Conservation (phyloP, 139 green algal species). For the Ettlia oleoabundans region DNA sequence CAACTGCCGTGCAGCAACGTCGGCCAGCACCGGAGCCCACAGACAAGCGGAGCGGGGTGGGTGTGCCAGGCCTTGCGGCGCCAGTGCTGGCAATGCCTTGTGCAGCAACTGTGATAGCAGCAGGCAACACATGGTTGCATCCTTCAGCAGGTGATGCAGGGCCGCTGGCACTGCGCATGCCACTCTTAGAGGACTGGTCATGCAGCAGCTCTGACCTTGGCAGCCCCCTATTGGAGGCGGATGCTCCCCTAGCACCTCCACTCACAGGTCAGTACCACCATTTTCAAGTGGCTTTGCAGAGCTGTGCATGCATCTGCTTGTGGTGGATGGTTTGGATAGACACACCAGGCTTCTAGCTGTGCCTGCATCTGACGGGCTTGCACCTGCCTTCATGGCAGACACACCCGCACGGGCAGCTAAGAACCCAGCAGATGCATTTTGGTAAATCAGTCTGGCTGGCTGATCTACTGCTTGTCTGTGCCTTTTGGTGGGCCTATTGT, state of each 20-base stretch:
- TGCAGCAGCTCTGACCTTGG: constrained; percentile 12
- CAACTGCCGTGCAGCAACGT: constrained; percentile 11
- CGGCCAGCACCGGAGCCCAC: background rate
- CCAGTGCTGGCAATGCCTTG: too few species aligned
- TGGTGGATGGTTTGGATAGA: background rate
- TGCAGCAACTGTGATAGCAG: too few species aligned
- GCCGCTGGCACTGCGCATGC: background rate
- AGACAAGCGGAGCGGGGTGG: background rate
- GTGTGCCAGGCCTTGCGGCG: background rate
- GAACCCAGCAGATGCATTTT: too few species aligned
- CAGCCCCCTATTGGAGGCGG: background rate
- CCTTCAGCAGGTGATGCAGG: background rate
- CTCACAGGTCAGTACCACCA: constrained; percentile 29
- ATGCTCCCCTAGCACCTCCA: background rate
- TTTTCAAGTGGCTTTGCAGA: background rate
- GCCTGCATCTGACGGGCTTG: too few species aligned
- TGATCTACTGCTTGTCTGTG: background rate
- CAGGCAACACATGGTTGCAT: background rate
- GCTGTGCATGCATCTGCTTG: background rate
- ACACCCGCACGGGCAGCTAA: too few species aligned
- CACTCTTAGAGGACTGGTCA: background rate
- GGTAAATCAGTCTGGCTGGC: too few species aligned
- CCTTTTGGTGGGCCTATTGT: background rate
- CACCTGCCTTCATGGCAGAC: too few species aligned
- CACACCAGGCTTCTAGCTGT: too few species aligned